A percentile compares a stretch with the other conserved stretches of the same genome.
Evolutionary conservation across 2,329 filamentous ascomycete species (phyloP).

Genomic region (Fusarium tuaranense): DNA sequence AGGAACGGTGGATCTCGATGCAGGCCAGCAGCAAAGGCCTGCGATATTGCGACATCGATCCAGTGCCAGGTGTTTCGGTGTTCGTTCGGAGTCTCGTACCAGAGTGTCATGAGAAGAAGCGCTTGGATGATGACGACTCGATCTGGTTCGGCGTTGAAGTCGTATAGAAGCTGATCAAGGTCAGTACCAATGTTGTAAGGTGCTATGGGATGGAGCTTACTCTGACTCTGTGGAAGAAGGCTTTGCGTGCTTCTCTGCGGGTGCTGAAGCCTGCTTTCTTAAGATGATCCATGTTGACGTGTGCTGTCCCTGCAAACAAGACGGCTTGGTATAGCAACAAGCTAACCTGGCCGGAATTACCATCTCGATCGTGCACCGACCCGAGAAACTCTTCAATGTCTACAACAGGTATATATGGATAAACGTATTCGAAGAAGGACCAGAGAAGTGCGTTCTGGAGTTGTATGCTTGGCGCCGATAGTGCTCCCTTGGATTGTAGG

Average conservation of each 20-base stretch:
- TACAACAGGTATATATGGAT: constrained; percentile 84
- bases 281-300: constrained; percentile 81
- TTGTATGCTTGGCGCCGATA: constrained; percentile 75
- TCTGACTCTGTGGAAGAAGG: constrained; percentile 87
- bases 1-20: constrained; percentile 84
- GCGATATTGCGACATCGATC: constrained; percentile 94
- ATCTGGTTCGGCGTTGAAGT: constrained; percentile 92
- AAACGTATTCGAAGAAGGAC: constrained; percentile 87
- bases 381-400: constrained; percentile 71
- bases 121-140: constrained; percentile 90
- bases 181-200: background rate
- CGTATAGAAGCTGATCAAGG: constrained; percentile 76
- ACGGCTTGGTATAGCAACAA: constrained; percentile 90
- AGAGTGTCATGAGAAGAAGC: constrained; percentile 91
- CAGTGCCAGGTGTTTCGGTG: constrained; percentile 98
- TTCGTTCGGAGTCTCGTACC: constrained; percentile 95
- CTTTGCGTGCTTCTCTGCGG: constrained; percentile 83
- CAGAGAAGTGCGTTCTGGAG: constrained; percentile 84
- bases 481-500: constrained; percentile 82
- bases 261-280: constrained; percentile 80
- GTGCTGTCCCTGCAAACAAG: constrained; percentile 91
- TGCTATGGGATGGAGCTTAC: constrained; percentile 59
- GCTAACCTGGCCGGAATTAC: constrained; percentile 77
- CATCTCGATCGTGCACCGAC: constrained; percentile 73
- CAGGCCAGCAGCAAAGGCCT: constrained; percentile 91